These are phyloP conservation scores for Bisporella sp. DNA, from an alignment of 2,329 filamentous ascomycete species.

Conservation along the genomic window DNA sequence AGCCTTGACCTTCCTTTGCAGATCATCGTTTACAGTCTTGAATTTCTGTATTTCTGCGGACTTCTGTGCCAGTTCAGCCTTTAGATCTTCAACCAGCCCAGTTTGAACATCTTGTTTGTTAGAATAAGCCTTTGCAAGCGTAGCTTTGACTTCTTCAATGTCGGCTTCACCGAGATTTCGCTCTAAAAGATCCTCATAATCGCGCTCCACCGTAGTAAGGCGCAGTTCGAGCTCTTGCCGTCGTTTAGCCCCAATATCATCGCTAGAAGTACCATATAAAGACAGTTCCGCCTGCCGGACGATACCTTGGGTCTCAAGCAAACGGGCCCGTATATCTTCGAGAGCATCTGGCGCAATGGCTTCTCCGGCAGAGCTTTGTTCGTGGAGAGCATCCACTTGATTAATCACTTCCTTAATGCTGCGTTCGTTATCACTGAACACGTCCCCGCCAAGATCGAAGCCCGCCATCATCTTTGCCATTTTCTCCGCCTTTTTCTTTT, in stretches of 20 bases:
- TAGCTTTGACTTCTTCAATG: slow-evolving; percentile 75
- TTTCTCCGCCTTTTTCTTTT: slow-evolving; percentile 96
- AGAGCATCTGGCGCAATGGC: slow-evolving; percentile 77
- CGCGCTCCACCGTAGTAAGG: slow-evolving; percentile 65
- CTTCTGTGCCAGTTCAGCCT: slow-evolving; percentile 68
- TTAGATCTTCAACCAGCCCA: slow-evolving; percentile 69
- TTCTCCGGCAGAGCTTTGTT: slow-evolving; percentile 71
- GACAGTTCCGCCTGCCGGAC: slow-evolving; percentile 89
- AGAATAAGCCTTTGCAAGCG: slow-evolving; percentile 69
- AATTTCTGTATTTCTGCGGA: slow-evolving; percentile 76
- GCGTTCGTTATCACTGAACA: slow-evolving; percentile 89
- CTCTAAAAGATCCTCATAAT: slow-evolving; percentile 78
- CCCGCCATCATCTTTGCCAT: slow-evolving; percentile 99
- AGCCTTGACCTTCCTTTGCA: slow-evolving; percentile 67
- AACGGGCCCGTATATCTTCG: slow-evolving; percentile 64
- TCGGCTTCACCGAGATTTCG: slow-evolving; percentile 73
- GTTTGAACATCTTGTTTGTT: slow-evolving; percentile 68
- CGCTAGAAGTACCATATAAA: slow-evolving; percentile 61
- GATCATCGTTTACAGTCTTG: slow-evolving; percentile 71
- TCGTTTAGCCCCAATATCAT: slow-evolving; percentile 59
- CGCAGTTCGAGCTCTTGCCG: slow-evolving; percentile 71
- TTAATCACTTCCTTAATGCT: slow-evolving; percentile 78
- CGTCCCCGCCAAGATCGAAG: slow-evolving; percentile 86
- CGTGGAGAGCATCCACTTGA: slow-evolving; percentile 71
- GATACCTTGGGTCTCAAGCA: slow-evolving; percentile 86